Evolutionary conservation across 2,329 filamentous ascomycete genomes (phyloP), one percentile per base, ranked within the genome.

Genomic region (Camillea tinctor): DNA sequence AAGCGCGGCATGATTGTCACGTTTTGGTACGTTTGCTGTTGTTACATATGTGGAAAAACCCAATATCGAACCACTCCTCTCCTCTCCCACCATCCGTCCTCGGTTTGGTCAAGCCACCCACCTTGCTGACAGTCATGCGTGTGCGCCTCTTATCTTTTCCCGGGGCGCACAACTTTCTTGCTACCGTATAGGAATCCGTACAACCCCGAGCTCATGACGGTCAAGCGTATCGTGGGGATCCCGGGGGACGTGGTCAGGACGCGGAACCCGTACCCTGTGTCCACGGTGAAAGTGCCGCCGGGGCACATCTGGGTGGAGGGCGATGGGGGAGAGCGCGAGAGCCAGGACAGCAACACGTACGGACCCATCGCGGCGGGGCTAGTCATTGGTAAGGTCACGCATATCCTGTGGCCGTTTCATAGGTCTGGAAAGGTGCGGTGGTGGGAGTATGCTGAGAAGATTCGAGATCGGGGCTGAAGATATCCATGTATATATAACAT

Each of bases 291-390:
- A 63, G 85, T 99, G 21, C 94, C 93, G 4, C 83, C 83, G 63
- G 92, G 92, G 19, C 93, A 98, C 78, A 83, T 98, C 24, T 99
- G 95, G 95, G 87, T 99, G 1, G 94, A 98, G 73, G 95, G 95
- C 1, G 95, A 99, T 72, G 92, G 90, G 13, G 84, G 84, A 69
- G 84, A 85, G 68, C 82, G 84, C 55, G 84, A 85, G 68, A 92
- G 86, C 58, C 74, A 88, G 61, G 95, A 99, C 77, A 97, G 93
- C 75, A 96, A 97, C 76, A 87, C 87, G 13, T 97, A 96, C 74
- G 95, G 95, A 1, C 92, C 95, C 3, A 87, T 96, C 53, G 89
- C 90, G 22, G 86, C 85, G 64, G 85, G 84, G 57, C 73, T 98
- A 64, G 84, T 98, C 40, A 87, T 88, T 44, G 93, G 93, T 0